Evolutionary conservation across 2,329 filamentous ascomycete species (phyloP).

Genomic region (Orbilia ellipsospora): DNA sequence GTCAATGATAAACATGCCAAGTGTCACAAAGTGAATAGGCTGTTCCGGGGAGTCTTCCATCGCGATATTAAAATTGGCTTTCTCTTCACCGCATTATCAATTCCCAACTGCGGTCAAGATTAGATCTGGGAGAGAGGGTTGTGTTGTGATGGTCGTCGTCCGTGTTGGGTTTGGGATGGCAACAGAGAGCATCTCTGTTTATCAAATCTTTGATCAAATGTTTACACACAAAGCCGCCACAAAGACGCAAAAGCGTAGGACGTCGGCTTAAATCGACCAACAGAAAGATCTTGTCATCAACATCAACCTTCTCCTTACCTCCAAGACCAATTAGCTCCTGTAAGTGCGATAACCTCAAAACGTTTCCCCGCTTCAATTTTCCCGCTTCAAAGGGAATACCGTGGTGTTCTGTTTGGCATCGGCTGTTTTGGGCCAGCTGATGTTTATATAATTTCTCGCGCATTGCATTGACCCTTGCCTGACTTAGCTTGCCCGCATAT

Average conservation of each 20-base stretch:
- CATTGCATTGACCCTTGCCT: constrained; percentile 52
- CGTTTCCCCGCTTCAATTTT: no score
- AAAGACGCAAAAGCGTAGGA: constrained; percentile 16
- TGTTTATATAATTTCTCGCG: constrained; percentile 54
- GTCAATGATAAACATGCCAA: constrained; percentile 84
- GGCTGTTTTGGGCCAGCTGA: constrained; percentile 5
- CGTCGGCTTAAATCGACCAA: not conserved
- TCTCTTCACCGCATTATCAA: not conserved
- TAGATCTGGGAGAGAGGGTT: not conserved
- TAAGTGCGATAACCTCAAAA: no score
- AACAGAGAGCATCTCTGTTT: constrained; percentile 18
- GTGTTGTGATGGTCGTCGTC: constrained; percentile 41
- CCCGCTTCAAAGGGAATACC: not conserved
- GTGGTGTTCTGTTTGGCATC: not conserved
- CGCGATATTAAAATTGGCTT: not conserved
- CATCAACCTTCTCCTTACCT: not conserved
- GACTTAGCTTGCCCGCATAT: constrained; percentile 41
- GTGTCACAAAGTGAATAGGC: constrained; percentile 72
- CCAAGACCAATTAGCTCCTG: not conserved
- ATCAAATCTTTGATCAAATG: constrained; percentile 11
- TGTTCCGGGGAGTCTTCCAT: constrained; percentile 19
- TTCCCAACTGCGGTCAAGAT: no score
- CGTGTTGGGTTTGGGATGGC: constrained; percentile 44
- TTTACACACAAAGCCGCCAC: constrained; percentile 49
- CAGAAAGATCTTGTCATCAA: not conserved